These are phyloP conservation scores for Singerocomus inundabilis DNA, from an alignment of 1,284 basidiomycete species.

Conservation along the genomic window DNA sequence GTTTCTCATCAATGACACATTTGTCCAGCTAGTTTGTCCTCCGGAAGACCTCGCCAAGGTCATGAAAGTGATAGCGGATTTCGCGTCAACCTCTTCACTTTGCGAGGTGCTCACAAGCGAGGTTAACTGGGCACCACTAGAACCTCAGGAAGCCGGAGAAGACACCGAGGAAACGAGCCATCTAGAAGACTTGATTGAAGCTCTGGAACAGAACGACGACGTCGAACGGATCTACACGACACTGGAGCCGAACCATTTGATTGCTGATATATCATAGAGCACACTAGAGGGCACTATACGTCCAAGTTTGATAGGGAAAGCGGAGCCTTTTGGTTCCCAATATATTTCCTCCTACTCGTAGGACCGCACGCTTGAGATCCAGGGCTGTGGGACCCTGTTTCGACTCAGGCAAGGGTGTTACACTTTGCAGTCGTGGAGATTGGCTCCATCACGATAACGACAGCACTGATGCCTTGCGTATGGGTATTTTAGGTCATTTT, in stretches of 20 bases:
- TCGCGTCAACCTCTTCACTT: slow-evolving; percentile 29
- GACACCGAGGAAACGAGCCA: slow-evolving; percentile 40
- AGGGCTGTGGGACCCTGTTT: background rate
- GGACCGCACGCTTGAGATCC: background rate
- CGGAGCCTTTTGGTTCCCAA: background rate
- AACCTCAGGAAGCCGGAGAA: slow-evolving; percentile 34
- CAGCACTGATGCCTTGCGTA: slow-evolving; percentile 9
- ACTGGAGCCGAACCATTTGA: slow-evolving; percentile 34
- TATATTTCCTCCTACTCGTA: background rate
- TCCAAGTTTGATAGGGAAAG: background rate
- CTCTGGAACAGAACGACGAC: slow-evolving; percentile 62
- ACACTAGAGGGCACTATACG: slow-evolving; percentile 4
- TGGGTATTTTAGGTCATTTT: slow-evolving; percentile 11
- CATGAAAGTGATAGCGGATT: slow-evolving; percentile 41
- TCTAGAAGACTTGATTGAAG: slow-evolving; percentile 50
- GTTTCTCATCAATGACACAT: background rate
- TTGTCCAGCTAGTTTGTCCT: slow-evolving; percentile 53
- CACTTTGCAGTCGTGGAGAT: background rate
- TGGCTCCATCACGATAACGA: background rate
- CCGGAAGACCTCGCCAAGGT: slow-evolving; percentile 47
- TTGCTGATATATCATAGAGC: slow-evolving; percentile 24
- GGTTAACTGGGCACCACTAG: slow-evolving; percentile 54
- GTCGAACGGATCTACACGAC: slow-evolving; percentile 64
- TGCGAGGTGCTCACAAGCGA: slow-evolving; percentile 53
- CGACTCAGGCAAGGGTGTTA: background rate